These are phyloP conservation scores for Phoma sp. DNA, from an alignment of 2,329 filamentous ascomycete species.

Conservation along the genomic window DNA sequence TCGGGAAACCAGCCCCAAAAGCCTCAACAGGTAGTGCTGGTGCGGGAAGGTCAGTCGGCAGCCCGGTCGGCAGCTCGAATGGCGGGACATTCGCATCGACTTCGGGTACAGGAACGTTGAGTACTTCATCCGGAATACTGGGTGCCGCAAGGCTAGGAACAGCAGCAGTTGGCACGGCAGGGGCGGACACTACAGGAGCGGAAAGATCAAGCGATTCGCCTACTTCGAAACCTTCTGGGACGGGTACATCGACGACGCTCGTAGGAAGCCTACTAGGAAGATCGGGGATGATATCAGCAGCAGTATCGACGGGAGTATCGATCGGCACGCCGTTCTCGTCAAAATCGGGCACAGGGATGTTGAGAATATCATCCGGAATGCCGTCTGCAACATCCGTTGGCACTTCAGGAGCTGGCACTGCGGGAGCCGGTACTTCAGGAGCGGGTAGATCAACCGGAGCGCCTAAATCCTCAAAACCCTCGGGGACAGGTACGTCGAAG, in stretches of 20 bases:
- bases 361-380: constrained; percentile 1
- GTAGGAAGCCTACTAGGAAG: neutral
- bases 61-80: too few relatives aligned
- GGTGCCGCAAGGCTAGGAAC: neutral
- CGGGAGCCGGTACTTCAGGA: too few relatives aligned
- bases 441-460: neutral
- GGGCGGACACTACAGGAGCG: too few relatives aligned
- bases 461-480: neutral
- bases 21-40: neutral
- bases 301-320: neutral
- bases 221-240: constrained; percentile 6
- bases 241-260: neutral
- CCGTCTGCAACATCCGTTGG: too few relatives aligned
- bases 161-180: neutral
- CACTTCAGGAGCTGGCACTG: too few relatives aligned
- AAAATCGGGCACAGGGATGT: constrained; percentile 6
- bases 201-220: neutral
- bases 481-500: neutral
- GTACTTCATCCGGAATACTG: too few relatives aligned
- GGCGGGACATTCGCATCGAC: too few relatives aligned
- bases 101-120: too few relatives aligned
- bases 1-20: neutral
- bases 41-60: neutral
- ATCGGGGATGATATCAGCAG: neutral
- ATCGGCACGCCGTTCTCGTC: constrained; percentile 4